These are phyloP conservation scores for Arthrobotrys entomopaga DNA, from an alignment of 2,329 filamentous ascomycete species.

Conservation along the genomic window DNA sequence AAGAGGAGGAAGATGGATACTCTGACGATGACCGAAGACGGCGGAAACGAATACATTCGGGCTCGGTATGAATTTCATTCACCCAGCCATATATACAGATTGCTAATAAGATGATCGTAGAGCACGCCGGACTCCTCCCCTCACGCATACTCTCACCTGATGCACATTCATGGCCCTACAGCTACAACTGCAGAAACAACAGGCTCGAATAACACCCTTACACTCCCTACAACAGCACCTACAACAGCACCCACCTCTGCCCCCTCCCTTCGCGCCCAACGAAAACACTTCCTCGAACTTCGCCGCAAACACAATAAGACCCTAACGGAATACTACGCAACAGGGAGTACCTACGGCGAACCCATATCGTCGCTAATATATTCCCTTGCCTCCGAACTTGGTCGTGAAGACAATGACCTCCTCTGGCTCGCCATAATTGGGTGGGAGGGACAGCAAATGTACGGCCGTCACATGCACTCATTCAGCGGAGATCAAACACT, in stretches of 20 bases:
- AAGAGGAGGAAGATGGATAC: slow-evolving; percentile 75
- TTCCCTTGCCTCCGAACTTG: slow-evolving; percentile 90
- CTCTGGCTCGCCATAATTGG: slow-evolving; percentile 96
- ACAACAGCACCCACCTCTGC: slow-evolving; percentile 70
- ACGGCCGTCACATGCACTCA: slow-evolving; percentile 73
- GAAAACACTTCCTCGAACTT: slow-evolving; percentile 76
- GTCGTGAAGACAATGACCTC: slow-evolving; percentile 94
- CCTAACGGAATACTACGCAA: slow-evolving; percentile 82
- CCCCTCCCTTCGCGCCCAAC: slow-evolving; percentile 69
- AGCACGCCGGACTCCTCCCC: slow-evolving; percentile 60
- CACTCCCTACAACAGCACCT: slow-evolving; percentile 63
- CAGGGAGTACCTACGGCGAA: slow-evolving; percentile 91
- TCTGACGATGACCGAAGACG: slow-evolving; percentile 78
- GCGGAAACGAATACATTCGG: slow-evolving; percentile 67
- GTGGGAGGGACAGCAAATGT: slow-evolving; percentile 91
- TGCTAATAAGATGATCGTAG: slow-evolving; percentile 18
- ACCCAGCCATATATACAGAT: background rate
- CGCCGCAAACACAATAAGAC: slow-evolving; percentile 80
- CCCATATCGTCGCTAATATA: slow-evolving; percentile 95
- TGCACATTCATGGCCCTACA: slow-evolving; percentile 60
- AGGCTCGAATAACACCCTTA: slow-evolving; percentile 59
- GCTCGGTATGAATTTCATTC: slow-evolving; percentile 35
- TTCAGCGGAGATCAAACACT: slow-evolving; percentile 76
- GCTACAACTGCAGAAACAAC: slow-evolving; percentile 57
- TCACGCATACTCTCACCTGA: slow-evolving; percentile 63